A percentile compares a stretch with the other conserved stretches of the same genome.
phyloP scores from a whole-genome alignment of 1,284 basidiomycete species.

The Microbotryum violaceum region DNA sequence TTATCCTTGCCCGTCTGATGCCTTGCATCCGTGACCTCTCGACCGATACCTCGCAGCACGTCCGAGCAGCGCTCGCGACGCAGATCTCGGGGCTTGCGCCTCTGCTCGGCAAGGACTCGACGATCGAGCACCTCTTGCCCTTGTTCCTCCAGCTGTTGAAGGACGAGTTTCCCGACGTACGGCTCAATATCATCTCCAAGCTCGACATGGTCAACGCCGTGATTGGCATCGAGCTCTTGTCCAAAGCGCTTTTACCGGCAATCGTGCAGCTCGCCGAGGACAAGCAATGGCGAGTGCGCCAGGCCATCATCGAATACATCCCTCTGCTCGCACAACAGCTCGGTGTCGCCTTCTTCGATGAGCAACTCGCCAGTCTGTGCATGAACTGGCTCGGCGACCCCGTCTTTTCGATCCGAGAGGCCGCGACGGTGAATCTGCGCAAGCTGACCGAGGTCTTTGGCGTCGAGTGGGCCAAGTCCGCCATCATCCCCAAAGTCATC shows the following conservation, averaged over 20 bases:
- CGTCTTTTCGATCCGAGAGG: slow-evolving; percentile 95
- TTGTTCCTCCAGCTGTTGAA: slow-evolving; percentile 94
- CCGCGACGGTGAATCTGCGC: slow-evolving; percentile 93
- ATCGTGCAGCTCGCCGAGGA: slow-evolving; percentile 98
- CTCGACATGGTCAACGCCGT: slow-evolving; percentile 94
- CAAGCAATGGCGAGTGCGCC: slow-evolving; percentile 99
- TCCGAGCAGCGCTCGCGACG: slow-evolving; percentile 89
- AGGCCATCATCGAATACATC: slow-evolving; percentile 99
- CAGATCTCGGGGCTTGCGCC: slow-evolving; percentile 98
- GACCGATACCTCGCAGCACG: slow-evolving; percentile 91
- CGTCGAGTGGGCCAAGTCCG: slow-evolving; percentile 89
- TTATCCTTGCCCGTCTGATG: slow-evolving; percentile 84
- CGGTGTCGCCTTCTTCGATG: slow-evolving; percentile 95
- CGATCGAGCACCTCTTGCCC: slow-evolving; percentile 93
- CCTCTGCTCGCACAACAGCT: slow-evolving; percentile 92
- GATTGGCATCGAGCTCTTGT: slow-evolving; percentile 92
- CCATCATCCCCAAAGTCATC: slow-evolving; percentile 96
- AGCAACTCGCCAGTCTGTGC: slow-evolving; percentile 91
- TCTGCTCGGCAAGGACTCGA: slow-evolving; percentile 85
- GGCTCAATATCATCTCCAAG: slow-evolving; percentile 97
- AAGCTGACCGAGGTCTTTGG: slow-evolving; percentile 98
- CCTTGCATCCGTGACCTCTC: slow-evolving; percentile 96
- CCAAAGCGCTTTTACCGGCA: slow-evolving; percentile 91
- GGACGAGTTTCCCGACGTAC: slow-evolving; percentile 97
- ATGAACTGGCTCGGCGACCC: slow-evolving; percentile 99